Base-by-base conservation (phyloP, 208 protist genomes). In the Borovskyia barvae region DNA sequence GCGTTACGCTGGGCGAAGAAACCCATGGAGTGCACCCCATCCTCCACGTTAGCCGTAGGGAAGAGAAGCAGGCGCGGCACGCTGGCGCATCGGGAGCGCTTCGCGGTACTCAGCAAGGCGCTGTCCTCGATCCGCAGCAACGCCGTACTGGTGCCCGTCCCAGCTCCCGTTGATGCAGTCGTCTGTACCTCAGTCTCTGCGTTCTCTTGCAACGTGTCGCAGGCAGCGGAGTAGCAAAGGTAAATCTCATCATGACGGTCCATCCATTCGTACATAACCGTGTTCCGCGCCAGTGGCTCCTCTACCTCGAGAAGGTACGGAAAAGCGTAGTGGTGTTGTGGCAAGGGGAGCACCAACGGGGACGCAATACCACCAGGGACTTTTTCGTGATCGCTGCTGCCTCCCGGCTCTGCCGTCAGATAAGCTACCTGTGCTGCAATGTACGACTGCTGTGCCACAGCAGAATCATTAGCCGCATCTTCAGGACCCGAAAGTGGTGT, bases 161-260 rank as follows among this genome's bases (percentile, higher is more conserved):
- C n/a, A n/a, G n/a, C n/a, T n/a, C n/a, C n/a, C n/a, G n/a, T n/a
- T 33, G 22, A 20, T 45, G 15, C 37, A 4, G 6, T n/a, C 2
- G n/a, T 19, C 41, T 35, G 5, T 42, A 17, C 15, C 6, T 7
- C 33, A 5, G 37, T 2, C 25, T 49, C 69, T 11, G 43, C 39
- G 42, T 65, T 45, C 43, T 74, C 73, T 14, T 33, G 19, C 22
- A 55, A 30, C 1, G 48, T 33, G 29, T 75, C 68, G 35, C 29
- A 42, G 33, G 66, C 57, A 1, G 53, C 42, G 2, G 54, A 51
- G 55, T 77, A 70, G 19, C 65, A 47, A 14, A 87, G 66, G 64
- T 77, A 87, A 0, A 83, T 29, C 15, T 47, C 40, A 56, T 87
- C 67, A 56, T 82, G 76, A 5, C 14, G 37, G 57, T 82, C 80